Evolutionary conservation across 1,284 basidiomycete species (phyloP), one percentile per base, ranked within the genome.

Genomic region (Ceratobasidium sp.): DNA sequence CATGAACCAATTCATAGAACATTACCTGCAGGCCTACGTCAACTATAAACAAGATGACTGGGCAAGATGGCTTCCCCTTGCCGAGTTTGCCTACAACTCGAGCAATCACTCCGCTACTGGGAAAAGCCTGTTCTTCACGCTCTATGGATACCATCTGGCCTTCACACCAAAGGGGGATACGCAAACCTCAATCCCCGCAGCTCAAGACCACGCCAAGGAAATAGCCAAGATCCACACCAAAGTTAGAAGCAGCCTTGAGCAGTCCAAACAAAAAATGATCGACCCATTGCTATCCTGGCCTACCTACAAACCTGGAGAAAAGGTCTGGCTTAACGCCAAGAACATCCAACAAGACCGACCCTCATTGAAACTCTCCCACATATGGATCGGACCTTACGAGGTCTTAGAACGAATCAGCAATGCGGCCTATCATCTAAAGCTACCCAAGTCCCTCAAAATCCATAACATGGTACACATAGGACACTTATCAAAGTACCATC

Each of bases 401-500:
- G 81, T 87, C 37, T 61, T 70, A 0, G 54, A 82, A 44, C 79
- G 80, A 22, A 65, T 85, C 13, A 79, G 81, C n/a, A 52, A 75
- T 0, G 59, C 78, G 8, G 79, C 81, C 0, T 86, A 83, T 77
- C 44, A 77, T 54, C 79, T 86, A 17, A 61, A 83, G 59, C 80
- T 87, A 19, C 84, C 86, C 1, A 22, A 64, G 4, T 43, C 79
- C 8, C 73, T 82, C 78, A 76, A 79, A 70, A 80, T 86, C 2
- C 85, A 87, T 77, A 77, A 81, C 2, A 82, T 86, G 2, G 86
- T 86, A 80, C 82, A 85, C 75, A 81, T 82, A 8, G 25, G 7
- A 40, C 77, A 77, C 17, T 81, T 82, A 9, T 82, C 83, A 3
- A 46, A 1, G 13, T 52, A 37, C 19, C 43, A 52, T 7, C 2